These are phyloP conservation scores for Aciculosporium take DNA, from an alignment of 2,329 filamentous ascomycete species.

Conservation along the genomic window DNA sequence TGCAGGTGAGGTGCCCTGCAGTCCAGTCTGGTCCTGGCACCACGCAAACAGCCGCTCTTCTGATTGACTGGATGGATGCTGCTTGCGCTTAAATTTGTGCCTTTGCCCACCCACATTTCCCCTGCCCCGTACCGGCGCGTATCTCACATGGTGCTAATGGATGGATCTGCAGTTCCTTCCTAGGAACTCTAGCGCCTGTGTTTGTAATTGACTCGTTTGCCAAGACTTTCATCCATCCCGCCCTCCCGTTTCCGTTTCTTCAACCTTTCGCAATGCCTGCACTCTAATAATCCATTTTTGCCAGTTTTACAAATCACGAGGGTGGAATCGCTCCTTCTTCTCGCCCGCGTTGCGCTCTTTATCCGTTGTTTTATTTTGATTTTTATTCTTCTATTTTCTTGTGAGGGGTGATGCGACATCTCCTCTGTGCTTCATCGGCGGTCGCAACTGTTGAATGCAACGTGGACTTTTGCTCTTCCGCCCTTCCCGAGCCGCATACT, in stretches of 20 bases:
- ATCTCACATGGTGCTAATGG: background rate
- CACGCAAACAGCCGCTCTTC: slow-evolving; percentile 3
- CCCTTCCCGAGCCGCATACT: background rate
- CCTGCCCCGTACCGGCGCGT: slow-evolving; percentile 3
- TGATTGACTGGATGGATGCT: no score
- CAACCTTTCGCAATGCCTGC: background rate
- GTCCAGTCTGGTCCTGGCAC: slow-evolving; percentile 1
- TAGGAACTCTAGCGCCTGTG: background rate
- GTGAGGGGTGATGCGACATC: no score
- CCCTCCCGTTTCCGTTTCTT: background rate
- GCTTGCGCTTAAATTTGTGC: background rate
- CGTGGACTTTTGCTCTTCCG: background rate
- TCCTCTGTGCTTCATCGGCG: background rate
- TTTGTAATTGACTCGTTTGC: background rate
- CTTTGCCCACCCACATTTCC: background rate
- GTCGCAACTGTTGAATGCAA: background rate
- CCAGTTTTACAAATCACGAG: background rate
- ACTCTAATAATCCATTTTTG: background rate
- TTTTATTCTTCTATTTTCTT: background rate
- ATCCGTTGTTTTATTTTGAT: background rate
- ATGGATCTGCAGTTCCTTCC: no score
- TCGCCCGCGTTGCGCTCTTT: no score
- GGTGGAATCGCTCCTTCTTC: background rate
- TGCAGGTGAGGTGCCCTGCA: background rate
- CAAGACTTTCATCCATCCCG: background rate